phyloP scores from a whole-genome alignment of 75 land plant species.

The Gnetum montanum region DNA sequence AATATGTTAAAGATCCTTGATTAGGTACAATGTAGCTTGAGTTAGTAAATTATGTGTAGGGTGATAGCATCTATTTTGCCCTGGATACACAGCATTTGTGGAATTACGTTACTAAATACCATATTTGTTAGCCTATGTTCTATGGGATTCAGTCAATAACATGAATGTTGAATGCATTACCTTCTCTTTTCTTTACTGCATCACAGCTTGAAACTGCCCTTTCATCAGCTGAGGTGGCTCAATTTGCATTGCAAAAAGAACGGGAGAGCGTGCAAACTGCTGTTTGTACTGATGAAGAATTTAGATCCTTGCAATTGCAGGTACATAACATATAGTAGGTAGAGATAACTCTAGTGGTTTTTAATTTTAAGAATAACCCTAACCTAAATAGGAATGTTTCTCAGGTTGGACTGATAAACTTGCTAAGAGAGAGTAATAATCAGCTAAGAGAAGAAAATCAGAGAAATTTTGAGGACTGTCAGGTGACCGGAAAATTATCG shows the following conservation, averaged over 20 bases:
- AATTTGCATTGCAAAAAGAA: constrained; percentile 57
- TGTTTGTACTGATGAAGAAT: constrained; percentile 78
- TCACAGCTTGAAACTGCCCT: constrained; percentile 72
- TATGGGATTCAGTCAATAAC: too few species aligned
- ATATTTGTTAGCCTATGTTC: too few species aligned
- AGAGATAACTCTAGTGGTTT: neutral
- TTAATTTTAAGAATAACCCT: neutral
- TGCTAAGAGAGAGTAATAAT: constrained; percentile 83
- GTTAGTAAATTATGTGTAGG: too few species aligned
- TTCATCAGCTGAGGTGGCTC: constrained; percentile 65
- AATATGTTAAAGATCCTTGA: too few species aligned
- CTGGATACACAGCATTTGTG: too few species aligned
- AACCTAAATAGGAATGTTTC: constrained; percentile 1
- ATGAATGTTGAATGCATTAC: too few species aligned
- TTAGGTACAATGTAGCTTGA: too few species aligned
- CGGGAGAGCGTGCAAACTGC: constrained; percentile 42
- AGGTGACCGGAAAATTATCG: constrained; percentile 32
- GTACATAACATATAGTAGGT: constrained; percentile 22
- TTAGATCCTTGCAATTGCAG: constrained; percentile 77
- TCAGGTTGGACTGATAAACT: constrained; percentile 71
- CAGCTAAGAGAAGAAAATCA: constrained; percentile 89
- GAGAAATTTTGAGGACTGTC: constrained; percentile 82
- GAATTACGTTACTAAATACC: too few species aligned
- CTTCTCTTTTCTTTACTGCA: too few species aligned
- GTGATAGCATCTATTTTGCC: too few species aligned